Percentiles rank a stretch among this genome's conserved stretches.
Conservation (phyloP, 164 flowering plant genomes). For the Annona cherimola region DNA sequence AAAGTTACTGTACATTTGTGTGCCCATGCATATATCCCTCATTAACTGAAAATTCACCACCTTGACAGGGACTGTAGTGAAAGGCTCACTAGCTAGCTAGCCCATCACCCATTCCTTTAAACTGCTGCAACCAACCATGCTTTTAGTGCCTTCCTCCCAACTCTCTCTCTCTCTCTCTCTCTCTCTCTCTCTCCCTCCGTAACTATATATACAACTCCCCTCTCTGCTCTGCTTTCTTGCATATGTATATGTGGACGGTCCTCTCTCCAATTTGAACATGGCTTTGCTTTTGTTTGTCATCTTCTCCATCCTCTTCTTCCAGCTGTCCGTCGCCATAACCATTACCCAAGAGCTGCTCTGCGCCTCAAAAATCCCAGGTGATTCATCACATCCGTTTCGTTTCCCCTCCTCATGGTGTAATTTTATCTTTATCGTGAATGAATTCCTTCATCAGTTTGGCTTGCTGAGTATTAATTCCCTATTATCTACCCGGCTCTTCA, state of each 20-base stretch:
- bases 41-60: background rate
- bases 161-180: background rate
- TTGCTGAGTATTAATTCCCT: no score
- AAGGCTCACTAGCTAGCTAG: no score
- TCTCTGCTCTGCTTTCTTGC: no score
- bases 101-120: background rate
- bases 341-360: background rate
- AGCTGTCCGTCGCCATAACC: background rate
- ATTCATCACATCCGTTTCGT: background rate
- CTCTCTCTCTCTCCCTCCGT: background rate
- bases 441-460: background rate
- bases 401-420: background rate
- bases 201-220: background rate
- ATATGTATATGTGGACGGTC: background rate
- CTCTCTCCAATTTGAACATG: background rate
- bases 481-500: no score
- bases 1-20: no score
- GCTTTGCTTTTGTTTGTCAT: background rate
- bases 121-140: background rate
- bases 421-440: no score
- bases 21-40: no score
- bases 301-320: background rate
- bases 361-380: background rate
- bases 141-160: background rate
- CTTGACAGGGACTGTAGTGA: no score